Evolutionary conservation across 805 yeast genomes (phyloP).

Genomic region (Komagataella kurtzmanii): DNA sequence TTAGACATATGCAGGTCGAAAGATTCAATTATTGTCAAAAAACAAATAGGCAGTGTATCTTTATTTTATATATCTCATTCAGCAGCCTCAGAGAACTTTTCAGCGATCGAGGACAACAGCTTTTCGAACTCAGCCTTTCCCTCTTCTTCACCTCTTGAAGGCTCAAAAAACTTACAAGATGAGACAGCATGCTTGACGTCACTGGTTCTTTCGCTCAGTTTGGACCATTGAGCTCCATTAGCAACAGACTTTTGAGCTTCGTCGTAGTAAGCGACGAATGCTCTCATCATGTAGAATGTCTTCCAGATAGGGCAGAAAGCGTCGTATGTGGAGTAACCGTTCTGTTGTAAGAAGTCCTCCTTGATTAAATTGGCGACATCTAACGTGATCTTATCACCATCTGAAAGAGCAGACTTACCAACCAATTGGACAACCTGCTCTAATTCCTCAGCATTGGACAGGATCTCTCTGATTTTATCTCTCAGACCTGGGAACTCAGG

Average conservation of each 20-base stretch:
- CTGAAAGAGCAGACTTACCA: conserved; percentile 96
- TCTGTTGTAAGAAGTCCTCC: conserved; percentile 98
- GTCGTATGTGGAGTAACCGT: conserved; percentile 96
- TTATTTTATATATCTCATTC: conserved; percentile 33
- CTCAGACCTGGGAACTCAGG: conserved; percentile 89
- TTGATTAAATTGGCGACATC: conserved; percentile 87
- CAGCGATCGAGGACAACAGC: conserved; percentile 63
- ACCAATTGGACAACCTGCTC: conserved; percentile 99
- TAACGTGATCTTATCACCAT: conserved; percentile 89
- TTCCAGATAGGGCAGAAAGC: conserved; percentile 99
- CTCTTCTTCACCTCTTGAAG: conserved; percentile 77
- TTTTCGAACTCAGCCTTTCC: conserved; percentile 67
- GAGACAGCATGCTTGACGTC: conserved; percentile 92
- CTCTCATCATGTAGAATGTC: conserved; percentile 96
- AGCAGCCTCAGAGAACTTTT: conserved; percentile 89
- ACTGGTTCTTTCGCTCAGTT: conserved; percentile 75
- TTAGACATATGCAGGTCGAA: background rate
- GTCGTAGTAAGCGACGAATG: conserved; percentile 80
- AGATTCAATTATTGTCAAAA: background rate
- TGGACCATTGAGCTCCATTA: conserved; percentile 90
- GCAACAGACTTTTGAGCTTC: conserved; percentile 97
- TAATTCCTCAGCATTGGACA: conserved; percentile 94
- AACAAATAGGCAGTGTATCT: background rate
- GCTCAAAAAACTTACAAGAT: conserved; percentile 92
- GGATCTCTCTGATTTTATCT: conserved; percentile 84